Evolutionary conservation across 129 eudicot genomes (phyloP).

Genomic region (Lactuca sativa): DNA sequence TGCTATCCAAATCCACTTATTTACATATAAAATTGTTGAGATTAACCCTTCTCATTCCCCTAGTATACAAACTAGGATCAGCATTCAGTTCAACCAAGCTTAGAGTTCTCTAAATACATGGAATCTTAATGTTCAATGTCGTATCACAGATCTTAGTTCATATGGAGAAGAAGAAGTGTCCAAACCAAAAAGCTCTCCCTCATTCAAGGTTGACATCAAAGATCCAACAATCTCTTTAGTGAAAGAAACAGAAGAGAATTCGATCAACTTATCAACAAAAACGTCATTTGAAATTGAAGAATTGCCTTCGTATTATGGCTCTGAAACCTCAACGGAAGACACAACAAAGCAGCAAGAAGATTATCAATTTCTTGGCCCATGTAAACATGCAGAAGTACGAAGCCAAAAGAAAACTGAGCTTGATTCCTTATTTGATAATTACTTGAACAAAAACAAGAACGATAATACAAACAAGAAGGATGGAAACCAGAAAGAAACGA

Average conservation of each 20-base stretch:
- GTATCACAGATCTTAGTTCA: slow-evolving; percentile 26
- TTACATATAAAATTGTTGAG: not conserved
- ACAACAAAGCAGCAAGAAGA: slow-evolving; percentile 39
- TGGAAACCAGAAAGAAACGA: slow-evolving; percentile 15
- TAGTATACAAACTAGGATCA: not conserved
- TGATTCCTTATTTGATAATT: slow-evolving; percentile 25
- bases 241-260: slow-evolving; percentile 20
- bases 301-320: slow-evolving; percentile 45
- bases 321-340: slow-evolving; percentile 52
- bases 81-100: not conserved
- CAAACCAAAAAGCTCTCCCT: slow-evolving; percentile 23
- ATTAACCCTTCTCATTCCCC: not conserved
- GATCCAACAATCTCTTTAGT: slow-evolving; percentile 16
- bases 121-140: slow-evolving; percentile 4
- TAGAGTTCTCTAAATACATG: not conserved
- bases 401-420: slow-evolving; percentile 25
- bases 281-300: slow-evolving; percentile 51
- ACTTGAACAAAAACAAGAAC: slow-evolving; percentile 30
- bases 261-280: slow-evolving; percentile 35
- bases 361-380: slow-evolving; percentile 18
- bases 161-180: slow-evolving; percentile 22
- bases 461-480: slow-evolving; percentile 31
- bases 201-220: slow-evolving; percentile 24
- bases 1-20: too few species aligned
- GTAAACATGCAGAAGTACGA: slow-evolving; percentile 34